Percentiles rank a stretch among this genome's conserved stretches.
Evolutionary conservation across 2,329 filamentous ascomycete species (phyloP).

Genomic region (Fusarium neocosmosporiellum): DNA sequence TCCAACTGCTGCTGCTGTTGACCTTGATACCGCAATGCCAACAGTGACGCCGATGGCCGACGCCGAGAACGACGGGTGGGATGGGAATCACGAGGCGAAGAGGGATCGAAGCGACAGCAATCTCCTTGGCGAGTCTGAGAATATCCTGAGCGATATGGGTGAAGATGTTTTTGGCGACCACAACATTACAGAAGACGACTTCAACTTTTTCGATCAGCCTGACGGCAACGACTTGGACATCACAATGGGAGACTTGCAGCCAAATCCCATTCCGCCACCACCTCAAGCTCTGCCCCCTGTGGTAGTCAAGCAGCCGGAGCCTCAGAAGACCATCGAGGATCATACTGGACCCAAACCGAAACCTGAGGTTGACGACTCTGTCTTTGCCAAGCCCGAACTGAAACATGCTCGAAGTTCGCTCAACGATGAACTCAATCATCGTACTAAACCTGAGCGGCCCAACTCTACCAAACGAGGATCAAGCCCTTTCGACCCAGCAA

Average conservation of each 20-base stretch:
- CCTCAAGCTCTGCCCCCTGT: slow-evolving; percentile 14
- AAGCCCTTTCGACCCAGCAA: slow-evolving; percentile 68
- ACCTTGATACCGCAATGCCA: slow-evolving; percentile 40
- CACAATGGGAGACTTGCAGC: slow-evolving; percentile 42
- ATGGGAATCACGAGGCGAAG: slow-evolving; percentile 56
- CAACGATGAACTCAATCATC: slow-evolving; percentile 52
- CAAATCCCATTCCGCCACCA: slow-evolving; percentile 14
- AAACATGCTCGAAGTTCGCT: slow-evolving; percentile 68
- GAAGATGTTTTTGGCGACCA: slow-evolving; percentile 78
- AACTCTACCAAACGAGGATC: slow-evolving; percentile 60
- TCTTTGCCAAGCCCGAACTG: slow-evolving; percentile 70
- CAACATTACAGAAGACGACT: slow-evolving; percentile 84
- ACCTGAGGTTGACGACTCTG: slow-evolving; percentile 43
- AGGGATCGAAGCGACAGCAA: slow-evolving; percentile 57
- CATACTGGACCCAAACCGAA: slow-evolving; percentile 26
- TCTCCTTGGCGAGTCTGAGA: slow-evolving; percentile 61
- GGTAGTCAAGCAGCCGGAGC: slow-evolving; percentile 26
- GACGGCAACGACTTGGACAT: slow-evolving; percentile 54
- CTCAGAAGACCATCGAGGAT: slow-evolving; percentile 19
- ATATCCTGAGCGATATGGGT: slow-evolving; percentile 76
- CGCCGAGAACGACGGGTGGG: slow-evolving; percentile 43
- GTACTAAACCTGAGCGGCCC: slow-evolving; percentile 46
- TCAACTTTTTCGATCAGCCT: slow-evolving; percentile 80
- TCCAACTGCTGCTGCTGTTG: slow-evolving; percentile 46
- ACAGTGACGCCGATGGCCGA: slow-evolving; percentile 35